phyloP scores from a whole-genome alignment of 495 filamentous ascomycete species.

The Platismatia glauca region DNA sequence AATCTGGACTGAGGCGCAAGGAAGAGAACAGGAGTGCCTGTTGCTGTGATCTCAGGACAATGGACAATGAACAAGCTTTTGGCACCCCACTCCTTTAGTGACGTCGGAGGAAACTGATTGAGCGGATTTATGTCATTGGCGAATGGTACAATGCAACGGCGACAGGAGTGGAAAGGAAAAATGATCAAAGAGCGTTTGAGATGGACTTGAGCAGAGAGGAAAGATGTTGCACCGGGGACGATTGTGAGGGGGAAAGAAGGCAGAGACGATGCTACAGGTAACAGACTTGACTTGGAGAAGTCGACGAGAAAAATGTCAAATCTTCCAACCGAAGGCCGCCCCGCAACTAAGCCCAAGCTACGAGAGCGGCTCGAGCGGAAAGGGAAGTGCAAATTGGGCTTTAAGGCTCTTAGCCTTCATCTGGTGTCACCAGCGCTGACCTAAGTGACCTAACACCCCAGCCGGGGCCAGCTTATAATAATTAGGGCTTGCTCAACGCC shows the following conservation, averaged over 20 bases:
- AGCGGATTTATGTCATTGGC: background rate
- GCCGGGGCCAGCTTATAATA: too few species aligned
- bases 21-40: background rate
- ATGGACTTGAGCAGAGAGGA: background rate
- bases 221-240: background rate
- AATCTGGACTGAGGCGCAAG: background rate
- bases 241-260: background rate
- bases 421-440: background rate
- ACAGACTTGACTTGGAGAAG: background rate
- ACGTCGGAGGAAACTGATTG: background rate
- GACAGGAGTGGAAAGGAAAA: background rate
- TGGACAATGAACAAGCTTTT: constrained; percentile 8
- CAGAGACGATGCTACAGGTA: background rate
- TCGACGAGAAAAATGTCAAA: background rate
- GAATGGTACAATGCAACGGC: background rate
- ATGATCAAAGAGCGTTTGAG: background rate
- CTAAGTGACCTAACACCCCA: too few species aligned
- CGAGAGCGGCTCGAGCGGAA: background rate
- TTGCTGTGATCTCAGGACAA: constrained; percentile 8
- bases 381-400: background rate
- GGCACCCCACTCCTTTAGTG: constrained; percentile 3
- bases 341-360: background rate
- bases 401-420: background rate
- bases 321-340: background rate
- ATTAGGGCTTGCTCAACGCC: background rate